Percentiles rank a stretch among this genome's conserved stretches.
These are phyloP conservation scores for Colletotrichum lindemuthianum DNA, from an alignment of 2,329 filamentous ascomycete genomes.

Conservation along the genomic window DNA sequence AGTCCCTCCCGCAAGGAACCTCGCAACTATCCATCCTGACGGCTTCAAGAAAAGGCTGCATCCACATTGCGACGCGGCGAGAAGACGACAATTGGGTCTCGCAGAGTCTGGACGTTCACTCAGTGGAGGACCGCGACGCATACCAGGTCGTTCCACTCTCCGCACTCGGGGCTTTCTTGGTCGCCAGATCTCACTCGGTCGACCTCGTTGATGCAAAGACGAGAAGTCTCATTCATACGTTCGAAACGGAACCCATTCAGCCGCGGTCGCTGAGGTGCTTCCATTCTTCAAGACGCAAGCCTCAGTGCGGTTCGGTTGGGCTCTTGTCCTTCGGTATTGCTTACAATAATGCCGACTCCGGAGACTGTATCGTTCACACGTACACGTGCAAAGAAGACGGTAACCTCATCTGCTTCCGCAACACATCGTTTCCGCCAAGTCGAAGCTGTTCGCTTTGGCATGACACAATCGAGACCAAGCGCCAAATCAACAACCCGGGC, in stretches of 20 bases:
- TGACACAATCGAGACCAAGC: conserved; percentile 60
- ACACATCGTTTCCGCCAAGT: conserved; percentile 50
- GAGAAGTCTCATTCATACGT: conserved; percentile 66
- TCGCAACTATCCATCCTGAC: conserved; percentile 52
- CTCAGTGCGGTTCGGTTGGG: conserved; percentile 64
- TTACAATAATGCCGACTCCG: conserved; percentile 68
- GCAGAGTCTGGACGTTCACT: conserved; percentile 54
- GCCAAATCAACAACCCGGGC: conserved; percentile 70
- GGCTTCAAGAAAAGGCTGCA: conserved; percentile 59
- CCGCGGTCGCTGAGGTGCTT: conserved; percentile 69
- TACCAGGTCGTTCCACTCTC: conserved; percentile 69
- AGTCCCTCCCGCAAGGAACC: conserved; percentile 47
- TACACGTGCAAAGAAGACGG: conserved; percentile 65
- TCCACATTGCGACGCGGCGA: conserved; percentile 56
- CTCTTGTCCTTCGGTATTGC: conserved; percentile 72
- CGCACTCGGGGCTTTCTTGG: conserved; percentile 67
- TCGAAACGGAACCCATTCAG: conserved; percentile 67
- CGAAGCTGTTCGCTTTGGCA: conserved; percentile 62
- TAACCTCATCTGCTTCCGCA: conserved; percentile 67
- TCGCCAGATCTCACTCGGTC: conserved; percentile 66
- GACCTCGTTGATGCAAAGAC: conserved; percentile 63
- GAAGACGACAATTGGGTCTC: conserved; percentile 60
- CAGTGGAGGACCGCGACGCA: conserved; percentile 55
- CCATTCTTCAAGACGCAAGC: conserved; percentile 61
- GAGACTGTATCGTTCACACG: conserved; percentile 72